These are phyloP conservation scores for Physcomitrellopsis africana DNA, from an alignment of 225 moss, liverwort and hornwort species.

Conservation along the genomic window DNA sequence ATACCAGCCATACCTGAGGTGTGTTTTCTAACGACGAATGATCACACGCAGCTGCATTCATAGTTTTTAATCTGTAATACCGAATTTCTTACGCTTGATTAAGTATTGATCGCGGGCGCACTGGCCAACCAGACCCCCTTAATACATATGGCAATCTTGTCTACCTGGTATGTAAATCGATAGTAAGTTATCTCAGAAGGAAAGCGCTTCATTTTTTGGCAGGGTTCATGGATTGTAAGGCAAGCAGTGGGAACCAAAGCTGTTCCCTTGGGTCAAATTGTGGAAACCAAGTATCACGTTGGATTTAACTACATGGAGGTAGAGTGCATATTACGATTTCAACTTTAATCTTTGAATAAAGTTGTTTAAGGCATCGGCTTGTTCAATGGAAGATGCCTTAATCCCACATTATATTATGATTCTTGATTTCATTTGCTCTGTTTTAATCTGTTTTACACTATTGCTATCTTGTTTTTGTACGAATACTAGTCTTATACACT, in stretches of 20 bases:
- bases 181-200: too few species aligned
- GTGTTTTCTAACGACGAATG: background rate
- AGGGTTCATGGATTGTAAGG: conserved; percentile 53
- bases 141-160: too few species aligned
- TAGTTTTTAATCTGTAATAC: background rate
- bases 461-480: too few species aligned
- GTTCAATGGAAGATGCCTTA: background rate
- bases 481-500: too few species aligned
- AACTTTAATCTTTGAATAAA: background rate
- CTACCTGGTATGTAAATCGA: too few species aligned
- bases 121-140: too few species aligned
- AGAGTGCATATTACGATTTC: background rate
- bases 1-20: conserved; percentile 46
- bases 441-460: too few species aligned
- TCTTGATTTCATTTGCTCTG: too few species aligned
- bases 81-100: too few species aligned
- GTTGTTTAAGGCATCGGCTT: background rate
- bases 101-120: too few species aligned
- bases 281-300: conserved; percentile 19
- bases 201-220: background rate
- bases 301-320: conserved; percentile 41
- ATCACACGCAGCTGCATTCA: background rate
- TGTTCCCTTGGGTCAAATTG: conserved; percentile 44
- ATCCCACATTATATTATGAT: too few species aligned
- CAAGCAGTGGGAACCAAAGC: conserved; percentile 49